Evolutionary conservation across 2,329 filamentous ascomycete species (phyloP), one percentile per base, ranked within the genome.

Genomic region (Biscogniauxia marginata): DNA sequence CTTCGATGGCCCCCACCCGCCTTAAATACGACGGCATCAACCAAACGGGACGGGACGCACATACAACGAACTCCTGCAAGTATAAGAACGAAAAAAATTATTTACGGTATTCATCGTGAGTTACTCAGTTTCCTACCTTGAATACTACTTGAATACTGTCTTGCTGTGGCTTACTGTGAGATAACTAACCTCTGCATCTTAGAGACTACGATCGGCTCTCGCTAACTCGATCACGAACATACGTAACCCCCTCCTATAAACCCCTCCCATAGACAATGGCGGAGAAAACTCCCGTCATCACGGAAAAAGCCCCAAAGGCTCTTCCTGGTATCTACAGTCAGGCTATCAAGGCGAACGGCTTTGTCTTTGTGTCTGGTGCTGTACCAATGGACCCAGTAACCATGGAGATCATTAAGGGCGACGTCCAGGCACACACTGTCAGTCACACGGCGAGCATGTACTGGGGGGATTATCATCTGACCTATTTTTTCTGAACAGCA

Each of bases 331-430:
- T 77, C 59, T 76, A 75, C 65, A 77, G 71, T 68, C 75, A 77
- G 65, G 88, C 87, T 66, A 86, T 91, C 72, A 80, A 83, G 64
- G 87, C 87, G 58, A 84, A 84, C 61, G 83, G 84, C 61, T 79
- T 87, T 62, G 81, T 91, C 73, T 91, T 84, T 74, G 82, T 88
- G 69, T 90, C 87, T 0, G 88, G 88, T 63, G 85, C 87, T 64
- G 86, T 91, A 62, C 86, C 87, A 61, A 84, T 85, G 62, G 85
- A 89, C 71, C 76, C 79, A 46, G 73, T 76, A 53, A 74, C 74
- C 6, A 84, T 82, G 60, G 79, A 83, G 62, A 76, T 89, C 53
- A 77, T 89, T 60, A 76, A 83, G 47, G 87, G 87, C 51, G 82
- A 78, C 68, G 84, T 91, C 64, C 81, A 83, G 54, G 82, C 85